Conservation (phyloP, 108 stramenopile species). For the Pseudonitzschia multiseries region DNA sequence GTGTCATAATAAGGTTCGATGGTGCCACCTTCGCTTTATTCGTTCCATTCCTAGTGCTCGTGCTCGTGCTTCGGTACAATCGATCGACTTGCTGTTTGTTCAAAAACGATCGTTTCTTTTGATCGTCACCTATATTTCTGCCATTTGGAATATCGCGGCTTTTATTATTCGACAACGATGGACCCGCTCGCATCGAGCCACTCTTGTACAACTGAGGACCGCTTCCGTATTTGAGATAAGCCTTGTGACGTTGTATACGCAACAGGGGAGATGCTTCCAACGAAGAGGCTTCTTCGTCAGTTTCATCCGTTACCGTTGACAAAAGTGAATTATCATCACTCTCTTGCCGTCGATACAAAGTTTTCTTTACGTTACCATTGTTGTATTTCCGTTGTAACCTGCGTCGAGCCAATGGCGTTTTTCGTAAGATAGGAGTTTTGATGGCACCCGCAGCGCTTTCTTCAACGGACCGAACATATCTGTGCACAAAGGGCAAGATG, state of each 20-base stretch:
- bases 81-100: constrained; percentile 29
- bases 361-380: constrained; percentile 9
- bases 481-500: constrained; percentile 54
- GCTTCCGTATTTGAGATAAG: constrained; percentile 67
- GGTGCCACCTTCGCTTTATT: constrained; percentile 11
- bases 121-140: background rate
- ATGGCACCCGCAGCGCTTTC: constrained; percentile 58
- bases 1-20: constrained; percentile 22
- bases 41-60: constrained; percentile 6
- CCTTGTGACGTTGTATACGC: constrained; percentile 50
- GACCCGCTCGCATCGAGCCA: constrained; percentile 66
- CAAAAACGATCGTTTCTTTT: constrained; percentile 19
- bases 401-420: constrained; percentile 9
- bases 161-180: constrained; percentile 29
- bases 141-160: background rate
- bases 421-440: constrained; percentile 51
- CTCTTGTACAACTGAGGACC: constrained; percentile 59
- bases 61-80: constrained; percentile 22
- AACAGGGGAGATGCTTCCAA: constrained; percentile 60
- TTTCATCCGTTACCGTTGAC: constrained; percentile 11
- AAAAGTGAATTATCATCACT: constrained; percentile 23
- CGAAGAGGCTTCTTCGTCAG: constrained; percentile 23
- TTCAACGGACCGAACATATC: constrained; percentile 62
- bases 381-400: background rate
- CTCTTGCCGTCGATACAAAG: constrained; percentile 28